Conservation (phyloP, 2,329 filamentous ascomycete species). For the Knoxdaviesia proteae region DNA sequence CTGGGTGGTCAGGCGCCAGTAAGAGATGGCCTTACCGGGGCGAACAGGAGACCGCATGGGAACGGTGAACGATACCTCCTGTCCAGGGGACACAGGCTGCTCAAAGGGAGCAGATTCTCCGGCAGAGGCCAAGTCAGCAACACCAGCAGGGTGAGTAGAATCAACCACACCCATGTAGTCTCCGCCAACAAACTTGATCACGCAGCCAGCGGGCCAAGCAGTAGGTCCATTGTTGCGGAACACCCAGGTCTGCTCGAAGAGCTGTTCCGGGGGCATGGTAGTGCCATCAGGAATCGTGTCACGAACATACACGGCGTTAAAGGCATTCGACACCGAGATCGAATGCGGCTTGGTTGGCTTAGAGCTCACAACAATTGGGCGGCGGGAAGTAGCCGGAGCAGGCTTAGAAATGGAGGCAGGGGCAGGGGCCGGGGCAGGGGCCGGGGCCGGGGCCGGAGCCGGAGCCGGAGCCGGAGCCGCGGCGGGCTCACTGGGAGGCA, state of each 20-base stretch:
- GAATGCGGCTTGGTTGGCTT: constrained; percentile 1
- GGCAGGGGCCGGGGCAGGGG: too few species aligned
- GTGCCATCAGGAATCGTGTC: constrained; percentile 69
- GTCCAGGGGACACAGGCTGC: constrained; percentile 40
- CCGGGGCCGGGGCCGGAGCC: too few species aligned
- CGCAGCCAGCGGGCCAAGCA: constrained; percentile 75
- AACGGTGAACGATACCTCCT: constrained; percentile 65
- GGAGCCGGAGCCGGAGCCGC: too few species aligned
- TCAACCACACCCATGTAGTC: constrained; percentile 94
- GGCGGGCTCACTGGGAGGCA: constrained; percentile 38
- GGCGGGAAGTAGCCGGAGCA: constrained; percentile 1
- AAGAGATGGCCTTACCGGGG: constrained; percentile 67
- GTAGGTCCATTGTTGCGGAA: constrained; percentile 64
- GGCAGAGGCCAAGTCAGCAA: constrained; percentile 54
- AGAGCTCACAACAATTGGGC: constrained; percentile 1
- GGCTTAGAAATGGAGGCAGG: too few species aligned
- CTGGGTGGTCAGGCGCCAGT: constrained; percentile 79
- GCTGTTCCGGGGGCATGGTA: constrained; percentile 43
- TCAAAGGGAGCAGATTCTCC: constrained; percentile 47
- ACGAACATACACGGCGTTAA: constrained; percentile 44
- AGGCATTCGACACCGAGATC: constrained; percentile 6
- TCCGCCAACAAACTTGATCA: constrained; percentile 77
- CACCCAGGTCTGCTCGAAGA: constrained; percentile 82
- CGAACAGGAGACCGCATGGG: constrained; percentile 62
- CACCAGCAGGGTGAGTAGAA: constrained; percentile 52